These are phyloP conservation scores for Kandelia obovata DNA, from an alignment of 345 rosid genomes.

Conservation along the genomic window DNA sequence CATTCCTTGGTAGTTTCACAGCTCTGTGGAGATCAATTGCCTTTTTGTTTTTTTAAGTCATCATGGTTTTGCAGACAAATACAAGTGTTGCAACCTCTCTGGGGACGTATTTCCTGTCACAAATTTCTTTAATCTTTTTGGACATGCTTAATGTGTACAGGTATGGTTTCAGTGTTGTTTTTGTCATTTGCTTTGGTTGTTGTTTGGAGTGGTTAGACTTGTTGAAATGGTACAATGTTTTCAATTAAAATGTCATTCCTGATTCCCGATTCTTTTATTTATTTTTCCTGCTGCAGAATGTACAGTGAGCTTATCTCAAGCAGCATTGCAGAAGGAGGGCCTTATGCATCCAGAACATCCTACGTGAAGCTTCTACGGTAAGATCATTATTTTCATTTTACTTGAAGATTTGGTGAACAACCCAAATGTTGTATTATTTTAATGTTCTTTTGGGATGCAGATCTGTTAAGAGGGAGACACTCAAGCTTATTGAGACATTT, in stretches of 20 bases:
- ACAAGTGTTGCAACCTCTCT: constrained; percentile 94
- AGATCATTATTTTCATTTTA: constrained; percentile 18
- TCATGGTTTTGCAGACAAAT: constrained; percentile 71
- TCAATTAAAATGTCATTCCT: constrained; percentile 8
- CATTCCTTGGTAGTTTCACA: background rate
- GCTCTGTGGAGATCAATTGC: background rate
- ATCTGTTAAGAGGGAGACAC: constrained; percentile 96
- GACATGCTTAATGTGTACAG: constrained; percentile 99
- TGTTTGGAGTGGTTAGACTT: constrained; percentile 1
- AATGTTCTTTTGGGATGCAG: constrained; percentile 39
- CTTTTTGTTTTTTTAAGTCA: background rate
- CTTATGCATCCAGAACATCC: constrained; percentile 81
- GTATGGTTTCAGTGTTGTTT: constrained; percentile 34
- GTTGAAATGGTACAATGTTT: background rate
- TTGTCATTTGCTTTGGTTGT: background rate
- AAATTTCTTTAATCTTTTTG: constrained; percentile 84
- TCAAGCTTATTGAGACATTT: constrained; percentile 95
- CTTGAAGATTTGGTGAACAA: constrained; percentile 5
- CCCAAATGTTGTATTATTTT: background rate
- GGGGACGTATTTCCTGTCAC: constrained; percentile 84
- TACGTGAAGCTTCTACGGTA: constrained; percentile 90
- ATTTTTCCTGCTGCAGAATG: constrained; percentile 59
- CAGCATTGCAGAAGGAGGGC: constrained; percentile 92
- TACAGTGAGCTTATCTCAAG: constrained; percentile 98
- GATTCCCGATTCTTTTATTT: constrained; percentile 17